phyloP scores from a whole-genome alignment of 257 asterid genomes.

The Primulina huaijiensis region DNA sequence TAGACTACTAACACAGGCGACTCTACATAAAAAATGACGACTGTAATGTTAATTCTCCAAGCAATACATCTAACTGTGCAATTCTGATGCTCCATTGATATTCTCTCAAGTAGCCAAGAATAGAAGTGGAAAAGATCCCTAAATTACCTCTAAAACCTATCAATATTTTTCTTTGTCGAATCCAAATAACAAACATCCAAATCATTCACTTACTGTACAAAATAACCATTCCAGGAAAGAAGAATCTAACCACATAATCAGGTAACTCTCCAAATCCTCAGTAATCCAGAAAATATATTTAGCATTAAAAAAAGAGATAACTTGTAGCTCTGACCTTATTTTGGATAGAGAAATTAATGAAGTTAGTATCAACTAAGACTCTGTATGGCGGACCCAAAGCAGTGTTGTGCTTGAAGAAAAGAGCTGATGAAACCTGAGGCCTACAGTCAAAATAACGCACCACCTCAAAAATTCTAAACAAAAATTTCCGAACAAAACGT shows the following conservation, averaged over 20 bases:
- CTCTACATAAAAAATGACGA: no score
- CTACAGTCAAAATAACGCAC: constrained; percentile 38
- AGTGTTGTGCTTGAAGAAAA: constrained; percentile 78
- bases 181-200: neutral
- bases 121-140: neutral
- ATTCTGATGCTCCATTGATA: neutral
- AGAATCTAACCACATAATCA: neutral
- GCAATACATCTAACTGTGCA: neutral
- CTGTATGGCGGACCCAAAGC: constrained; percentile 93
- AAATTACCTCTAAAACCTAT: neutral
- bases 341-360: constrained; percentile 94
- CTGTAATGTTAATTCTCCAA: no score
- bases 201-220: neutral
- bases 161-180: neutral
- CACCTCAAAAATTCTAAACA: neutral
- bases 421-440: constrained; percentile 87
- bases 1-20: no score
- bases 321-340: constrained; percentile 60
- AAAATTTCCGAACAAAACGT: neutral
- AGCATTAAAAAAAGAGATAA: neutral
- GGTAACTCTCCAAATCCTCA: neutral
- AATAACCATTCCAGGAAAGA: no score
- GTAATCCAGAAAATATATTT: neutral
- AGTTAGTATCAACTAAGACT: constrained; percentile 91
- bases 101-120: neutral